Percentiles rank a stretch among this genome's conserved stretches.
phyloP scores from a whole-genome alignment of 495 filamentous ascomycete genomes.

The Penicillium crystallinum region DNA sequence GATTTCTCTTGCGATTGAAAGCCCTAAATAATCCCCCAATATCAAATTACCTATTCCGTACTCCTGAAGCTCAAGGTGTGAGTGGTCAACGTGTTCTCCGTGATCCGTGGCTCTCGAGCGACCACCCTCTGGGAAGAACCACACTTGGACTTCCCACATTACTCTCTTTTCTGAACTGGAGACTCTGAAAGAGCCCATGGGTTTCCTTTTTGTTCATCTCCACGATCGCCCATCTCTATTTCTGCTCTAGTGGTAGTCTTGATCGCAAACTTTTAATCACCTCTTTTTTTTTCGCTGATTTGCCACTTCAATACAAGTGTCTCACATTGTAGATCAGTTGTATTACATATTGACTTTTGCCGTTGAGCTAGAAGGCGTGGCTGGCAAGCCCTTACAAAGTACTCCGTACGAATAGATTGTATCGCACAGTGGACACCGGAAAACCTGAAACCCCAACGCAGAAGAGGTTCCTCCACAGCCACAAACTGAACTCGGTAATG shows the following conservation, averaged over 20 bases:
- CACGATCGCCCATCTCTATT: slow-evolving; percentile 1
- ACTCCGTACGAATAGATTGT: background rate
- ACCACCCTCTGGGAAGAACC: slow-evolving; percentile 1
- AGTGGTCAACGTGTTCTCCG: background rate
- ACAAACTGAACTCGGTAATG: slow-evolving; percentile 1
- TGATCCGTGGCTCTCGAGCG: slow-evolving; percentile 11
- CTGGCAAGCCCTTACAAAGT: background rate
- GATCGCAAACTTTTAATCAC: background rate
- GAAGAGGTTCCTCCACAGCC: background rate
- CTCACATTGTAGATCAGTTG: background rate
- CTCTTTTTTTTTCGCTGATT: slow-evolving; percentile 3
- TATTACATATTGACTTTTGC: slow-evolving; percentile 4
- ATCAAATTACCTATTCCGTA: too few relatives aligned
- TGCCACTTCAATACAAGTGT: slow-evolving; percentile 12
- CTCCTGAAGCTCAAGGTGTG: too few relatives aligned
- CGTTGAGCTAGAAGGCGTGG: slow-evolving; percentile 1
- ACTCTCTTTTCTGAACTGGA: too few relatives aligned
- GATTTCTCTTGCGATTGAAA: too few relatives aligned
- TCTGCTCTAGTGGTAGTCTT: background rate
- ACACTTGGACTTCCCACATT: background rate
- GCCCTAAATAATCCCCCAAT: too few relatives aligned
- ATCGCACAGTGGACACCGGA: background rate
- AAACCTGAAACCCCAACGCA: background rate
- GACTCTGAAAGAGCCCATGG: background rate
- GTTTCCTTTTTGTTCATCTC: background rate